Percentiles rank a stretch among this genome's conserved stretches.
Evolutionary conservation across 148 eudicot genomes (phyloP).

Genomic region (Vaccinium myrtillus): DNA sequence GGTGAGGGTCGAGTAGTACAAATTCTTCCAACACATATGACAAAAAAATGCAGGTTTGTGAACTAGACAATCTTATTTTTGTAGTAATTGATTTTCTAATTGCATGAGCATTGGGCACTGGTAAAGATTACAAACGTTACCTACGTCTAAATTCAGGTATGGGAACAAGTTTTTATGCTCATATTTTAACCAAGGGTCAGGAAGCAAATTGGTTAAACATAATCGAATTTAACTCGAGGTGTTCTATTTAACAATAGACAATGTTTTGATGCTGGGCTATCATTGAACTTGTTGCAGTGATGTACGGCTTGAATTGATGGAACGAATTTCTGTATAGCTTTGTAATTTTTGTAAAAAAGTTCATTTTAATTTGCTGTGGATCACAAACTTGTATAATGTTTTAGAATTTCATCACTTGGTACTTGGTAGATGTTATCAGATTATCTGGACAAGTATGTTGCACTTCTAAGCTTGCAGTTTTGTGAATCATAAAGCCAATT

Average conservation of each 20-base stretch:
- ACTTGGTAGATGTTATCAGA: not conserved
- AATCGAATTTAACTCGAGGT: not conserved
- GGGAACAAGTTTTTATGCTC: not conserved
- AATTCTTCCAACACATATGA: too few species aligned
- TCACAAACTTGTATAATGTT: not conserved
- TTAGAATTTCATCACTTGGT: not conserved
- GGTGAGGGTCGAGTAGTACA: too few species aligned
- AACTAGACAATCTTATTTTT: constrained; percentile 8
- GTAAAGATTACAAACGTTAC: too few species aligned
- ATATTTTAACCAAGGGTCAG: not conserved
- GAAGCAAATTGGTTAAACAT: not conserved
- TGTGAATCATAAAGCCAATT: not conserved
- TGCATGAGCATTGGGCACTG: not conserved
- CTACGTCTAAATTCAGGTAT: not conserved
- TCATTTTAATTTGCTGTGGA: not conserved
- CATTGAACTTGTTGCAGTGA: not conserved
- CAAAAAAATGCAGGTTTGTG: not conserved
- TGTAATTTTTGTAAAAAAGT: too few species aligned
- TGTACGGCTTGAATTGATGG: not conserved
- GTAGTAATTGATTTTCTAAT: not conserved
- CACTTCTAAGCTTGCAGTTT: not conserved
- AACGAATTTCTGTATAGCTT: not conserved
- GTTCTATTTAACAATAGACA: not conserved
- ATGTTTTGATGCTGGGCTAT: not conserved
- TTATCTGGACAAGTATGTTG: not conserved